Percentiles rank a stretch among this genome's conserved stretches.
Conservation (phyloP, 2,329 filamentous ascomycete genomes). For the Dothiorella sarmentorum region DNA sequence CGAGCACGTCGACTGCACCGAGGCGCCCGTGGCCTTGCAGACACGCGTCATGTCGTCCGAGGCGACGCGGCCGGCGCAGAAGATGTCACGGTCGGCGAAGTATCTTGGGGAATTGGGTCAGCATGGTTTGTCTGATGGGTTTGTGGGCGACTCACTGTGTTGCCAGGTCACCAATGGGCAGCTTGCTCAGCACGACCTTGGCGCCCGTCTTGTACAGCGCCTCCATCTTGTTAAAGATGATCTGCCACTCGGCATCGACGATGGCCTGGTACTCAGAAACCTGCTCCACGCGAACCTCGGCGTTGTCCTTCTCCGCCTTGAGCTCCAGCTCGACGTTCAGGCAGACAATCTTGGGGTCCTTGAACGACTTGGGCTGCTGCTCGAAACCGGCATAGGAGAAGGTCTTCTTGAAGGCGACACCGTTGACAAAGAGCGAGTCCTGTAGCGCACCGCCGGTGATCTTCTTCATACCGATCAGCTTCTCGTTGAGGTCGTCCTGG, state of each 20-base stretch:
- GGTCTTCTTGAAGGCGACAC: conserved; percentile 99
- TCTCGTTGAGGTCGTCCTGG: conserved; percentile 96
- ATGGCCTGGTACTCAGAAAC: conserved; percentile 99
- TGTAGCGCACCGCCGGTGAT: conserved; percentile 94
- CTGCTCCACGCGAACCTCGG: conserved; percentile 95
- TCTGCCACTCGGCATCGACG: conserved; percentile 98
- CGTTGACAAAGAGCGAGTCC: conserved; percentile 94
- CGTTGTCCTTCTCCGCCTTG: conserved; percentile 99
- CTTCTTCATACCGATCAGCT: conserved; percentile 97
- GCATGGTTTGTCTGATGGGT: background rate
- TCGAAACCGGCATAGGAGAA: conserved; percentile 99
- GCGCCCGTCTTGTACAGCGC: conserved; percentile 89
- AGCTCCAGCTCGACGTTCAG: conserved; percentile 97
- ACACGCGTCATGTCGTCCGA: conserved; percentile 94
- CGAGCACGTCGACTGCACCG: conserved; percentile 15
- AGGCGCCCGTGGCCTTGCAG: conserved; percentile 73
- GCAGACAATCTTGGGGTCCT: conserved; percentile 92
- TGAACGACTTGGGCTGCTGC: conserved; percentile 95
- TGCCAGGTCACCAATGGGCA: conserved; percentile 94
- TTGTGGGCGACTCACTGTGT: conserved; percentile 62
- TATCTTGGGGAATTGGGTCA: conserved; percentile 49
- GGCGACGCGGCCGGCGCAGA: conserved; percentile 92
- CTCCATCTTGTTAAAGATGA: conserved; percentile 99
- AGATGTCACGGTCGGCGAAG: conserved; percentile 96
- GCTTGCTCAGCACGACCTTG: conserved; percentile 94